Evolutionary conservation across 2,329 filamentous ascomycete genomes (phyloP).

Genomic region (Incumbomyces lentus): DNA sequence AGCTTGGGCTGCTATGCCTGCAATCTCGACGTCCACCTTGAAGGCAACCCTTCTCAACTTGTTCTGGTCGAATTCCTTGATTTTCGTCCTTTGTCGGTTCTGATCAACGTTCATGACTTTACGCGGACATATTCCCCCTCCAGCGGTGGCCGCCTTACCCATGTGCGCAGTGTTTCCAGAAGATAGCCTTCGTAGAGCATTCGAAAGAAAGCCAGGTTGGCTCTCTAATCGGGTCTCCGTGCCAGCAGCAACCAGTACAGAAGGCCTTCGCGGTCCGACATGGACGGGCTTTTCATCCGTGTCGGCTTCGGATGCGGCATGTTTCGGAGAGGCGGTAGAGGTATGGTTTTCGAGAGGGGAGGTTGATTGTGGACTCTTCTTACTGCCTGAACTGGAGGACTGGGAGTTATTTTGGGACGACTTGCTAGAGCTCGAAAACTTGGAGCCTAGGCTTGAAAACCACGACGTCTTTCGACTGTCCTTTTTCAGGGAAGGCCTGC

Average conservation of each 20-base stretch:
- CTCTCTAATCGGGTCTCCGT: conserved; percentile 46
- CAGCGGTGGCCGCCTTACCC: conserved; percentile 42
- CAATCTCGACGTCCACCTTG: conserved; percentile 94
- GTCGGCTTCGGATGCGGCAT: too few species aligned
- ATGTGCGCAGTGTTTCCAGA: conserved; percentile 48
- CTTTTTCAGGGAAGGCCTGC: conserved; percentile 11
- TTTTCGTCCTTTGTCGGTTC: conserved; percentile 65
- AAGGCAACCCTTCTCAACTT: conserved; percentile 86
- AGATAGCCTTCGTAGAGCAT: conserved; percentile 71
- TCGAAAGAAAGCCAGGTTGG: conserved; percentile 64
- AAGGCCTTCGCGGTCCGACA: conserved; percentile 18
- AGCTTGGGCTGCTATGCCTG: conserved; percentile 67
- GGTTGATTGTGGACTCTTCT: conserved; percentile 24
- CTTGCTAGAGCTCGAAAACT: conserved; percentile 58
- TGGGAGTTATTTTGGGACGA: conserved; percentile 28
- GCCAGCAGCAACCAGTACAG: conserved; percentile 20
- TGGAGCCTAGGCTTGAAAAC: conserved; percentile 88
- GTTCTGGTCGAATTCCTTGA: conserved; percentile 66
- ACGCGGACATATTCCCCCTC: conserved; percentile 65
- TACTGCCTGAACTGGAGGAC: conserved; percentile 19
- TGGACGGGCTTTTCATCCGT: not conserved
- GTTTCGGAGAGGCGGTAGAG: conserved; percentile 31
- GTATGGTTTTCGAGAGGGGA: conserved; percentile 33
- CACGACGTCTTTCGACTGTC: conserved; percentile 63
- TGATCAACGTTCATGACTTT: conserved; percentile 76